Evolutionary conservation across 495 filamentous ascomycete genomes (phyloP).

Genomic region (Penicillium chermesinum): DNA sequence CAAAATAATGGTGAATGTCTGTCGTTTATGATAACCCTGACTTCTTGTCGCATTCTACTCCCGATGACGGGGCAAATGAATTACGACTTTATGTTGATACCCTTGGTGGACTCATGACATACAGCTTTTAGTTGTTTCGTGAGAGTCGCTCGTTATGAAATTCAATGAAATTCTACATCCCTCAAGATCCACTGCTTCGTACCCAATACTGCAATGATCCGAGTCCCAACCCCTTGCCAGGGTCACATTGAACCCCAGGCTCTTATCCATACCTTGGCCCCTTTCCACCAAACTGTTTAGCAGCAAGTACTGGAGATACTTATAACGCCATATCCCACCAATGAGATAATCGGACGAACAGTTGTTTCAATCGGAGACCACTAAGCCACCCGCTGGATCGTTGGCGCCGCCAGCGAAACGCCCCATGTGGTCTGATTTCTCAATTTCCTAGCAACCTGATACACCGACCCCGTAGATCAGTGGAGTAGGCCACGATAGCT

Average conservation of each 20-base stretch:
- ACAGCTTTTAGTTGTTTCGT: slow-evolving; percentile 11
- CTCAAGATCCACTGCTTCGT: background rate
- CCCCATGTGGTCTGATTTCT: background rate
- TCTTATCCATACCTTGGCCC: too few relatives aligned
- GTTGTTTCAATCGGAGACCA: too few relatives aligned
- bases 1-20: slow-evolving; percentile 1
- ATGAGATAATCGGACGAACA: too few relatives aligned
- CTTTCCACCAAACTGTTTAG: too few relatives aligned
- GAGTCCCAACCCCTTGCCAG: background rate
- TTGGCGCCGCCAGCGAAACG: background rate
- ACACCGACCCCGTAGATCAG: slow-evolving; percentile 5
- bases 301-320: too few relatives aligned
- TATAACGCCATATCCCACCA: too few relatives aligned
- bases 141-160: slow-evolving; percentile 9
- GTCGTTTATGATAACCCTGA: slow-evolving; percentile 8
- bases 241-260: background rate
- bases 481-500: background rate
- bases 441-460: background rate
- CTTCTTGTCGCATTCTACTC: slow-evolving; percentile 17
- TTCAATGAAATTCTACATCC: background rate
- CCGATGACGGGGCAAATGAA: slow-evolving; percentile 15
- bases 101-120: slow-evolving; percentile 18
- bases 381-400: too few relatives aligned
- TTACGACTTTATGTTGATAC: slow-evolving; percentile 31
- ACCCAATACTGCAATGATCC: background rate